These are phyloP conservation scores for Talaromyces piceae DNA, from an alignment of 2,329 filamentous ascomycete species.

Conservation along the genomic window DNA sequence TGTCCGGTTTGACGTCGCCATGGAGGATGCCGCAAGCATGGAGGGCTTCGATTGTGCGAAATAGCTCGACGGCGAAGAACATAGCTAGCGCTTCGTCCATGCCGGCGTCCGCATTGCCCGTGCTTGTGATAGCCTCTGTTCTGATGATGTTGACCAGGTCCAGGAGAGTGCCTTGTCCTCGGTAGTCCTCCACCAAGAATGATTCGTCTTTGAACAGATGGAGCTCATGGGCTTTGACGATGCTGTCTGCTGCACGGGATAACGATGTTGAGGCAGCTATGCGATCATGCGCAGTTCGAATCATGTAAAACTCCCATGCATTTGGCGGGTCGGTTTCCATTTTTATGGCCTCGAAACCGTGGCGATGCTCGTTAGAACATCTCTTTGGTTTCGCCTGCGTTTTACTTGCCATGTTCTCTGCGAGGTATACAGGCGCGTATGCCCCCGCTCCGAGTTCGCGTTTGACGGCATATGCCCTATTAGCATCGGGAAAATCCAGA, in stretches of 20 bases:
- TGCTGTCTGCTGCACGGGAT: slow-evolving; percentile 62
- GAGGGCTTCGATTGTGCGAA: slow-evolving; percentile 81
- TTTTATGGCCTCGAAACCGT: slow-evolving; percentile 78
- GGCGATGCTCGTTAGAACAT: slow-evolving; percentile 25
- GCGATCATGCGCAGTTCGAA: slow-evolving; percentile 71
- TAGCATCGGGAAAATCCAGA: slow-evolving; percentile 59
- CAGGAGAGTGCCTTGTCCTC: slow-evolving; percentile 85
- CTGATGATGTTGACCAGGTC: slow-evolving; percentile 86
- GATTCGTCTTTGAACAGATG: slow-evolving; percentile 87
- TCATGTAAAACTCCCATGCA: slow-evolving; percentile 95
- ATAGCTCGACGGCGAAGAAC: slow-evolving; percentile 89
- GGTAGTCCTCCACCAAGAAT: slow-evolving; percentile 80
- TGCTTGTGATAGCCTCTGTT: slow-evolving; percentile 50
- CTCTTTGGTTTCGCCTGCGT: slow-evolving; percentile 18
- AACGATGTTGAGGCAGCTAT: slow-evolving; percentile 55
- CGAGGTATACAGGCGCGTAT: slow-evolving; percentile 90
- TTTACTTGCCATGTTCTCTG: slow-evolving; percentile 61
- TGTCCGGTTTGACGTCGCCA: slow-evolving; percentile 92
- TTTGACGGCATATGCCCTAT: slow-evolving; percentile 66
- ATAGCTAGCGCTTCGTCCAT: slow-evolving; percentile 90
- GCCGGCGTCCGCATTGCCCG: slow-evolving; percentile 47
- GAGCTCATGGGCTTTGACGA: slow-evolving; percentile 80
- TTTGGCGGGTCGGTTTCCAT: slow-evolving; percentile 78
- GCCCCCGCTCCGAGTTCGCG: slow-evolving; percentile 86
- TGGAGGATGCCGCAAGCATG: slow-evolving; percentile 76